These are phyloP conservation scores for Carex parvula DNA, from an alignment of 176 grass and related monocot genomes.

Conservation along the genomic window DNA sequence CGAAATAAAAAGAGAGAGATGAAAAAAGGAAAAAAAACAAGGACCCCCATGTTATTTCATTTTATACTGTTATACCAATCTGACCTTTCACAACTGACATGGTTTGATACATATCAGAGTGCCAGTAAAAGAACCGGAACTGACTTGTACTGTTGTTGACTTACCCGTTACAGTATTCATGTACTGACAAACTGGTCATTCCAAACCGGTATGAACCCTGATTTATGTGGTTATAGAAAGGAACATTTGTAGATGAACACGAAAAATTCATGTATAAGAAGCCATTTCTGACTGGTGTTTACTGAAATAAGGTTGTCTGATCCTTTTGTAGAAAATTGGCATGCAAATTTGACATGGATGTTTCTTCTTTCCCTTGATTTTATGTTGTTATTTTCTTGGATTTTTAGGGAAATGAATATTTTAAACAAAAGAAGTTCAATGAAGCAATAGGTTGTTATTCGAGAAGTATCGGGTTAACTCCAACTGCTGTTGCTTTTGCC, in stretches of 20 bases:
- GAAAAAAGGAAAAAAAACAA: no score
- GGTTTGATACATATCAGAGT: background rate
- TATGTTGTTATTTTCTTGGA: background rate
- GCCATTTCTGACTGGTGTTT: background rate
- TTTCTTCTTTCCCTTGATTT: background rate
- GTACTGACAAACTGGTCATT: background rate
- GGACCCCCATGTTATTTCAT: background rate
- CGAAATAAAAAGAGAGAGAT: background rate
- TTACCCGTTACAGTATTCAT: no score
- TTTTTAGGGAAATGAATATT: conserved; percentile 84
- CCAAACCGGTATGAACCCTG: background rate
- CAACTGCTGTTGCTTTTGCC: conserved; percentile 77
- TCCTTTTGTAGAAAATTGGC: background rate
- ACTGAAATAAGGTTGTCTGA: background rate
- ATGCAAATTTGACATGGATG: background rate
- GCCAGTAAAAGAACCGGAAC: no score
- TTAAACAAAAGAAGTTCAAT: conserved; percentile 84
- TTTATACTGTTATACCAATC: background rate
- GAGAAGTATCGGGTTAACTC: conserved; percentile 65
- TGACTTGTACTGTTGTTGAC: background rate
- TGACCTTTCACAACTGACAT: background rate
- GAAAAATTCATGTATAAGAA: background rate
- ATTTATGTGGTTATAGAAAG: background rate
- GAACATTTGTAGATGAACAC: background rate
- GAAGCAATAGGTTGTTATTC: conserved; percentile 86